Conservation (phyloP, 2,329 filamentous ascomycete species). For the Alternaria sp. region DNA sequence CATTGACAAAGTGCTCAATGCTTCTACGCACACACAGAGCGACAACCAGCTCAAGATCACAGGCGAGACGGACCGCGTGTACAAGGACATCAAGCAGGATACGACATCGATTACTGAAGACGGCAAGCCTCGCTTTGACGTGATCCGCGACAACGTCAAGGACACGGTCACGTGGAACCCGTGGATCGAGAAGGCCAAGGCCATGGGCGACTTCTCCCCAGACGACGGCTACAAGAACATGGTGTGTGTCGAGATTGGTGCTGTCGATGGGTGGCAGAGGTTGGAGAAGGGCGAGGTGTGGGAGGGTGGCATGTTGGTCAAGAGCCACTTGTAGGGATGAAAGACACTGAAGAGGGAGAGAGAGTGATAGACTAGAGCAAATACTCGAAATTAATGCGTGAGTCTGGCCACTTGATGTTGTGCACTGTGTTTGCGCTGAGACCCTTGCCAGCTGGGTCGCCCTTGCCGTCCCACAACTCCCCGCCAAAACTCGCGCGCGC, state of each 20-base stretch:
- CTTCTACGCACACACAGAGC: constrained; percentile 69
- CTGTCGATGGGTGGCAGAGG: constrained; percentile 81
- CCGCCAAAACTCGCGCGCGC: constrained; percentile 20
- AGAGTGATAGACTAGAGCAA: constrained; percentile 1
- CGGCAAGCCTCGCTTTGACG: constrained; percentile 71
- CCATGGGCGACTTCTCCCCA: constrained; percentile 86
- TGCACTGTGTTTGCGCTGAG: constrained; percentile 4
- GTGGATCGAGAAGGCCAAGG: constrained; percentile 83
- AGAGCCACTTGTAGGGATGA: constrained; percentile 46
- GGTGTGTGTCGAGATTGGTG: constrained; percentile 92
- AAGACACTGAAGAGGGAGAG: background rate
- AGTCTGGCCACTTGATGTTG: constrained; percentile 1
- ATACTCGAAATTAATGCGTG: constrained; percentile 1
- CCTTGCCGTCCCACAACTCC: constrained; percentile 25
- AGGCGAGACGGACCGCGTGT: constrained; percentile 87
- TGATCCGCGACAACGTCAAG: constrained; percentile 83
- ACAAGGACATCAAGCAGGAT: constrained; percentile 70
- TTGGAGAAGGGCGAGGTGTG: constrained; percentile 80
- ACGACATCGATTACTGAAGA: constrained; percentile 71
- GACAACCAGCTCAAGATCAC: constrained; percentile 72
- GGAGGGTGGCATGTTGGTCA: constrained; percentile 69
- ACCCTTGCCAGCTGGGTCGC: constrained; percentile 10
- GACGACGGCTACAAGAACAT: constrained; percentile 92
- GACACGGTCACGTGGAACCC: constrained; percentile 98
- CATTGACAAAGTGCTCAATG: constrained; percentile 81